phyloP scores from a whole-genome alignment of 2,329 filamentous ascomycete genomes.

The Neofusicoccum sp. region DNA sequence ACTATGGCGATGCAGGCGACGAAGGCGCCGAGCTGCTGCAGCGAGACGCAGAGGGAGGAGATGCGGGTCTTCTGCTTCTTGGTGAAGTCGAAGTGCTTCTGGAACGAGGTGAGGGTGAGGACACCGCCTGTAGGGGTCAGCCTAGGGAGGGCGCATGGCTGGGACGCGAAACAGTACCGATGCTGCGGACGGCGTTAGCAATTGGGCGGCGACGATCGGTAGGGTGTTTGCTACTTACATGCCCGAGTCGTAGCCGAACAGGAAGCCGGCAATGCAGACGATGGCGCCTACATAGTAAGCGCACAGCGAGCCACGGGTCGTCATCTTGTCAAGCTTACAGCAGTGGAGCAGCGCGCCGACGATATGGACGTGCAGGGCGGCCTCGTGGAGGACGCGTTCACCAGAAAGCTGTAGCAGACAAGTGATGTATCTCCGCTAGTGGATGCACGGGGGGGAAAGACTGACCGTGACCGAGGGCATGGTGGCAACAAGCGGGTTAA shows the following conservation, averaged over 20 bases:
- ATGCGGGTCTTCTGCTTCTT: conserved; percentile 42
- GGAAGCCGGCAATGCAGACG: conserved; percentile 55
- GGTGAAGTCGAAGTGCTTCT: conserved; percentile 47
- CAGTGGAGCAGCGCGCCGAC: conserved; percentile 15
- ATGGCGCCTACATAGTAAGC: conserved; percentile 57
- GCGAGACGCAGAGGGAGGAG: conserved; percentile 52
- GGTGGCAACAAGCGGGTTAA: not conserved
- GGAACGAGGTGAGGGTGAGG: conserved; percentile 48
- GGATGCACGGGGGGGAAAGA: too few species aligned
- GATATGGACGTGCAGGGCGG: not conserved
- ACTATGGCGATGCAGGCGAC: conserved; percentile 55
- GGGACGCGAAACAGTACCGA: conserved; percentile 37
- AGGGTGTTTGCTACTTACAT: conserved; percentile 21
- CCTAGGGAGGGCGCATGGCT: conserved; percentile 22
- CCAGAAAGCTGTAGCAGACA: too few species aligned
- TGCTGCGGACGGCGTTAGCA: conserved; percentile 33
- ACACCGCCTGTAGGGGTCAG: conserved; percentile 42
- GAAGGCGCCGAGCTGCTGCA: conserved; percentile 57
- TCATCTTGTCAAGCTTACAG: conserved; percentile 9
- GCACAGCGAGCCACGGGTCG: conserved; percentile 42
- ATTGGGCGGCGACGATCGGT: not conserved
- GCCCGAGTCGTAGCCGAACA: conserved; percentile 50
- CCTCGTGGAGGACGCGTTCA: not conserved
- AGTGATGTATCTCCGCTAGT: too few species aligned
- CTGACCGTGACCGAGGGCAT: not conserved